A percentile compares a stretch with the other conserved stretches of the same genome.
These are phyloP conservation scores for Ophiostoma perfectum DNA, from an alignment of 2,329 filamentous ascomycete species.

Conservation along the genomic window DNA sequence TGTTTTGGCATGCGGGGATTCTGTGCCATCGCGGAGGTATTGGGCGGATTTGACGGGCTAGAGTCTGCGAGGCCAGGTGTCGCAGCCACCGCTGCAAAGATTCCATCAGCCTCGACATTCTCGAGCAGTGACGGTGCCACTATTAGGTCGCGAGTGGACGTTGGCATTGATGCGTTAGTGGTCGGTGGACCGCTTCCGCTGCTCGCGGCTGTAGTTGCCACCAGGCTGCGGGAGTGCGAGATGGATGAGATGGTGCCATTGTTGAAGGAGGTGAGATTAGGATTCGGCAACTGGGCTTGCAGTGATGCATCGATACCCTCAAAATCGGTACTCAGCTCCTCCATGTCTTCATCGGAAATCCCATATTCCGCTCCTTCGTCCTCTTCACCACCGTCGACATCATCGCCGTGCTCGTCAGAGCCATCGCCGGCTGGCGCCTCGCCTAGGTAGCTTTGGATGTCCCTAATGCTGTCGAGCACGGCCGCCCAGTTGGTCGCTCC, in stretches of 20 bases:
- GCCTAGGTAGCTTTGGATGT: conserved; percentile 38
- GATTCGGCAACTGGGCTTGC: no score
- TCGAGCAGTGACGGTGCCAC: conserved; percentile 1
- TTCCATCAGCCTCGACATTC: conserved; percentile 33
- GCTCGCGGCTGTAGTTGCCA: neutral
- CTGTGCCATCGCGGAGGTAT: neutral
- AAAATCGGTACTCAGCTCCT: neutral
- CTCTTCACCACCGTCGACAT: conserved; percentile 13
- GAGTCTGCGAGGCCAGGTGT: neutral
- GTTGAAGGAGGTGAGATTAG: no score
- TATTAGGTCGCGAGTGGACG: neutral
- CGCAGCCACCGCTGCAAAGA: conserved; percentile 30
- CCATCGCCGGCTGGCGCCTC: conserved; percentile 7
- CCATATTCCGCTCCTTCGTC: neutral
- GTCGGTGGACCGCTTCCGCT: neutral
- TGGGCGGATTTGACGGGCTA: neutral
- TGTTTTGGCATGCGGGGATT: conserved; percentile 27
- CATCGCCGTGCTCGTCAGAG: conserved; percentile 15
- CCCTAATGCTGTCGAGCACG: conserved; percentile 40
- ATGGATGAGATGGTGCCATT: no score
- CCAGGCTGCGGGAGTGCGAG: neutral
- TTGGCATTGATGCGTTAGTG: neutral
- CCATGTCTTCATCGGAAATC: conserved; percentile 8
- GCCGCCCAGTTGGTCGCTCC: conserved; percentile 40
- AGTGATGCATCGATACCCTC: neutral